These are phyloP conservation scores for Acanthamoeba triangularis DNA, from an alignment of 208 protist genomes.

Conservation along the genomic window DNA sequence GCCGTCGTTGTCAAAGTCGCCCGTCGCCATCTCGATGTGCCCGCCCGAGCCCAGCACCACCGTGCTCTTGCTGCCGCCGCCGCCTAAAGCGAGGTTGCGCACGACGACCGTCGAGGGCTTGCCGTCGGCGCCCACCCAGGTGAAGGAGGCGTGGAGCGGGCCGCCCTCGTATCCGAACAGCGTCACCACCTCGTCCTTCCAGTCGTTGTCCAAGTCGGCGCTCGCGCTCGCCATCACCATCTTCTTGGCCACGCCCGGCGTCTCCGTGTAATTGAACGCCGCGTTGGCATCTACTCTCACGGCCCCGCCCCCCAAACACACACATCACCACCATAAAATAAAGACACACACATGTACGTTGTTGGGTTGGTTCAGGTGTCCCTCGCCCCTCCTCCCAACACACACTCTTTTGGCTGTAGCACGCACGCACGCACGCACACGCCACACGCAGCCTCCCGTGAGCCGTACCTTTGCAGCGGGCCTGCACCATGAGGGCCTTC, in stretches of 20 bases:
- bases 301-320: too few species aligned
- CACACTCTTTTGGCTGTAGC: neutral
- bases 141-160: neutral
- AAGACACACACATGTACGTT: neutral
- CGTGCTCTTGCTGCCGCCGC: neutral
- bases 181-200: neutral
- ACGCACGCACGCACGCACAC: too few species aligned
- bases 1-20: conserved; percentile 37
- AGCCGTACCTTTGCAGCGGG: neutral
- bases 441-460: too few species aligned
- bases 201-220: neutral
- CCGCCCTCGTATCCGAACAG: neutral
- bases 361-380: too few species aligned
- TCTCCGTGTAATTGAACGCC: neutral
- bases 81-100: neutral
- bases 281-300: neutral
- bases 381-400: too few species aligned
- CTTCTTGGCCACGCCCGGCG: neutral
- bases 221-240: neutral
- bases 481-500: conserved; percentile 46
- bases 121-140: neutral
- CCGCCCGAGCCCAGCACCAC: neutral
- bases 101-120: neutral
- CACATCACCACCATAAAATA: neutral
- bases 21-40: neutral